Conservation (phyloP, 202 grass and related monocot species). For the Carex arenaria region DNA sequence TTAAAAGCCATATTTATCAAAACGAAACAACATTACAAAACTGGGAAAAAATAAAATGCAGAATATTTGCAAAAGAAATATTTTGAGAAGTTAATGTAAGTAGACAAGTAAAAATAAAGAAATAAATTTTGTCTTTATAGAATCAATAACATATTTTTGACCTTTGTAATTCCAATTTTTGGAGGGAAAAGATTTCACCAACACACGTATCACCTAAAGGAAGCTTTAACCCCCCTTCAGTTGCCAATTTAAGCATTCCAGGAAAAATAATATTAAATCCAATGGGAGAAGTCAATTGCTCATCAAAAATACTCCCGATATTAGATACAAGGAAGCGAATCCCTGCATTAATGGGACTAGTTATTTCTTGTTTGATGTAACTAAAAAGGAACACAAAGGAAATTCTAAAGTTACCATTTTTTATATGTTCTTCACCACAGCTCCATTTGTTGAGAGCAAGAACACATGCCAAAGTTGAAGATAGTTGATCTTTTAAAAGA, state of each 20-base stretch:
- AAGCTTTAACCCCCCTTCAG: constrained; percentile 44
- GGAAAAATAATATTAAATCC: constrained; percentile 74
- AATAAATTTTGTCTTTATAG: background rate
- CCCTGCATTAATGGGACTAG: constrained; percentile 26
- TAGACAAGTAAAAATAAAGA: background rate
- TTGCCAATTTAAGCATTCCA: constrained; percentile 48
- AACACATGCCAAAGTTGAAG: constrained; percentile 72
- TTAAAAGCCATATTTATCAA: background rate
- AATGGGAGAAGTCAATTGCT: constrained; percentile 38
- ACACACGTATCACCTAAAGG: constrained; percentile 31
- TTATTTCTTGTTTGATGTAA: background rate
- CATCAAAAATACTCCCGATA: constrained; percentile 46
- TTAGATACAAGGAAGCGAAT: constrained; percentile 57
- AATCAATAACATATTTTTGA: constrained; percentile 19
- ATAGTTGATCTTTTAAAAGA: constrained; percentile 40
- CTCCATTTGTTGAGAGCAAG: constrained; percentile 71
- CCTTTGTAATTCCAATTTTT: constrained; percentile 61
- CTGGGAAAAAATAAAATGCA: background rate
- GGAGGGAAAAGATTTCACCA: constrained; percentile 26
- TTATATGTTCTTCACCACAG: constrained; percentile 47
- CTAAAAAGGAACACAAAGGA: background rate
- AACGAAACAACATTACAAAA: background rate
- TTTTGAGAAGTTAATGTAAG: background rate
- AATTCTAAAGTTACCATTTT: constrained; percentile 38
- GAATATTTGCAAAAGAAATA: background rate